Conservation (phyloP, 768 basidiomycete genomes). For the Tricholoma hemisulphureum region DNA sequence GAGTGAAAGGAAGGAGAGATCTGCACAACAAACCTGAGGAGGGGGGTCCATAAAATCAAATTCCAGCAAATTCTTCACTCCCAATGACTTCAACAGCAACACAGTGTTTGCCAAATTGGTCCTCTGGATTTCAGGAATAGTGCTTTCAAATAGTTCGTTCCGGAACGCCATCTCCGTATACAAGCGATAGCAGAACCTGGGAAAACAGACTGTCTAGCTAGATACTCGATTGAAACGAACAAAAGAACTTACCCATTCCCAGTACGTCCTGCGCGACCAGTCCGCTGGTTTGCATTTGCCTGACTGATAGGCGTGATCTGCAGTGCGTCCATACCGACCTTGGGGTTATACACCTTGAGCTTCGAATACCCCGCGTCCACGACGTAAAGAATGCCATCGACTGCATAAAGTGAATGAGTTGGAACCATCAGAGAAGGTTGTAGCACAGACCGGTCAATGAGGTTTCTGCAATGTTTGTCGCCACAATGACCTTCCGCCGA, state of each 20-base stretch:
- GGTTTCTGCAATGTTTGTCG: slow-evolving; percentile 98
- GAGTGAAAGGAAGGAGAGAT: neutral
- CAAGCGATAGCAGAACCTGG: slow-evolving; percentile 90
- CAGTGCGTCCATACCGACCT: slow-evolving; percentile 98
- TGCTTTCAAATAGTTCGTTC: slow-evolving; percentile 93
- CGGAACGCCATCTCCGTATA: slow-evolving; percentile 97
- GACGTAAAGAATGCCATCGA: slow-evolving; percentile 96
- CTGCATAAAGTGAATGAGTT: slow-evolving; percentile 37
- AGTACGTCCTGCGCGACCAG: slow-evolving; percentile 94
- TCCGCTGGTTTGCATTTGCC: slow-evolving; percentile 95
- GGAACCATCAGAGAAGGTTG: slow-evolving; percentile 2
- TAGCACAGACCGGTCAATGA: slow-evolving; percentile 79
- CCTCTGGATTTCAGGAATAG: slow-evolving; percentile 97
- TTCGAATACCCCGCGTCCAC: slow-evolving; percentile 97
- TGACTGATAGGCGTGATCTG: slow-evolving; percentile 99
- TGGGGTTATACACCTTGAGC: slow-evolving; percentile 97
- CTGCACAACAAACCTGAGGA: slow-evolving; percentile 65
- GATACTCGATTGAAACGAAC: neutral
- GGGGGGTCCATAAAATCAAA: slow-evolving; percentile 99
- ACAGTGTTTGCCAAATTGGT: slow-evolving; percentile 98
- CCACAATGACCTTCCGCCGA: slow-evolving; percentile 93
- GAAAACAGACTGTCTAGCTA: slow-evolving; percentile 3
- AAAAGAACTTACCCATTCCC: slow-evolving; percentile 75
- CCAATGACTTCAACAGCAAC: slow-evolving; percentile 88
- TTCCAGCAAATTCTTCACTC: slow-evolving; percentile 95